phyloP scores from a whole-genome alignment of 257 asterid species.

The Przewalskia tangutica region DNA sequence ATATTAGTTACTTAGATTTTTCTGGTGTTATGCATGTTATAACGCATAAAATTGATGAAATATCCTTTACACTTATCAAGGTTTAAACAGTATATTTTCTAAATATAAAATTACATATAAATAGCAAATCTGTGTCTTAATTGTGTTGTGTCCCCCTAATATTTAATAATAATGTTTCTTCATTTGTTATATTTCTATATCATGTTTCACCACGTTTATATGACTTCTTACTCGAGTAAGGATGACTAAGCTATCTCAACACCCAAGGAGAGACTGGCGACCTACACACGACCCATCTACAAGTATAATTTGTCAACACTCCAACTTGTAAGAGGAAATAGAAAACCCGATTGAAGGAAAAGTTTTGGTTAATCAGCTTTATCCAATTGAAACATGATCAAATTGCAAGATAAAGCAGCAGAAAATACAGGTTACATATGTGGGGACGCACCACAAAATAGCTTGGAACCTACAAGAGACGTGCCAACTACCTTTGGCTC shows the following conservation, averaged over 20 bases:
- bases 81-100: neutral
- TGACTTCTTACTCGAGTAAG: neutral
- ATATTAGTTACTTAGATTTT: neutral
- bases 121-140: neutral
- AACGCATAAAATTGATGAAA: neutral
- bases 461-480: neutral
- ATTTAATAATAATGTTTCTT: neutral
- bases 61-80: neutral
- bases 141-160: neutral
- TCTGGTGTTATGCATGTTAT: neutral
- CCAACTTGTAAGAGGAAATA: neutral
- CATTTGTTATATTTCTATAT: neutral
- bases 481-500: conserved; percentile 70
- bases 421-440: neutral
- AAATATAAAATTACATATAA: neutral
- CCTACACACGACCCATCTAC: too few relatives aligned
- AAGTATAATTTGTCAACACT: neutral
- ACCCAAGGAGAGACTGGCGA: neutral
- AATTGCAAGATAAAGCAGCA: neutral
- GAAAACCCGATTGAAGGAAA: neutral
- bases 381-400: neutral
- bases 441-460: neutral
- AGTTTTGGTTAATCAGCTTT: neutral
- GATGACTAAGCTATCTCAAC: neutral
- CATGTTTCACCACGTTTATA: neutral